These are phyloP conservation scores for Hypoxylon crocopeplum DNA, from an alignment of 495 filamentous ascomycete species.

Conservation along the genomic window DNA sequence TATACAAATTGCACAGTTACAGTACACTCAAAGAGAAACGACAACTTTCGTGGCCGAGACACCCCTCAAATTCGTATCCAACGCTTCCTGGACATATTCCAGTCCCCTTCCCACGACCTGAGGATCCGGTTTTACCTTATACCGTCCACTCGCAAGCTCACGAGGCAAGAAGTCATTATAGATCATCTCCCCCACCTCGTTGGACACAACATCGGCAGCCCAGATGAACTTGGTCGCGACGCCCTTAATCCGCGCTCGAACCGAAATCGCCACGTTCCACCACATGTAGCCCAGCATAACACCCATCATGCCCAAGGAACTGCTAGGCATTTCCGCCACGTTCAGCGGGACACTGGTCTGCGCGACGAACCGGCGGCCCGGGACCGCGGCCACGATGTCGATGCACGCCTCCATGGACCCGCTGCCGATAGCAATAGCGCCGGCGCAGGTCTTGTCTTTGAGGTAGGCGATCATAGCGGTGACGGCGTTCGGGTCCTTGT, in stretches of 20 bases:
- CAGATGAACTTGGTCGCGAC: constrained; percentile 20
- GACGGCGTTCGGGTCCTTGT: constrained; percentile 46
- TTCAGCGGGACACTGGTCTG: not conserved
- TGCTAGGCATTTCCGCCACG: not conserved
- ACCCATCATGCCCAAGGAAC: not conserved
- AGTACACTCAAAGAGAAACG: constrained; percentile 29
- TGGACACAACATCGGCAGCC: constrained; percentile 12
- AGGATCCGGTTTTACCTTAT: constrained; percentile 42
- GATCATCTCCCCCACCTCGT: constrained; percentile 42
- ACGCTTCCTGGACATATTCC: constrained; percentile 49
- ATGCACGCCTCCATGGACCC: constrained; percentile 7
- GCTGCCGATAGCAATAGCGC: constrained; percentile 9
- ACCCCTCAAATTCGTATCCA: constrained; percentile 46
- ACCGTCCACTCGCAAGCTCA: constrained; percentile 43
- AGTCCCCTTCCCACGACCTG: constrained; percentile 48
- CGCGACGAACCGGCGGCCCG: constrained; percentile 18
- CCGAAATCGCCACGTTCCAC: not conserved
- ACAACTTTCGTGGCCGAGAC: constrained; percentile 56
- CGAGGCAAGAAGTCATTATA: constrained; percentile 44
- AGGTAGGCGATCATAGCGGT: constrained; percentile 39
- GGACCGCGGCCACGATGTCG: constrained; percentile 34
- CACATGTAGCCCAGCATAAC: not conserved
- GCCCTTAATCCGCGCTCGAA: constrained; percentile 2
- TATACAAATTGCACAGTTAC: not conserved
- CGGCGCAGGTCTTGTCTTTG: constrained; percentile 13